These are phyloP conservation scores for Phascolomyces articulosus DNA, from an alignment of 371 early-diverging fungal genomes.

Conservation along the genomic window DNA sequence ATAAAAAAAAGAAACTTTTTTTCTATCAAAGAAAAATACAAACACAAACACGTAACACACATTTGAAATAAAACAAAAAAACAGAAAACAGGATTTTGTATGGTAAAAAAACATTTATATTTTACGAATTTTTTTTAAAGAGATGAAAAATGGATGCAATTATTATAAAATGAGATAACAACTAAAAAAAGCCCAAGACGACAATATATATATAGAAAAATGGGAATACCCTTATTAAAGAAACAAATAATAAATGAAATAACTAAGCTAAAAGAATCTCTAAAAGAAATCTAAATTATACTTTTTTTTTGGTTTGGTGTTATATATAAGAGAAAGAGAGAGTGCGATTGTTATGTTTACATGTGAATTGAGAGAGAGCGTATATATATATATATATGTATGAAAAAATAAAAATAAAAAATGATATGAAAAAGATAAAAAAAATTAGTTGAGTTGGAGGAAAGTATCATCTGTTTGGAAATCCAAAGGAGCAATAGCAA, in stretches of 20 bases:
- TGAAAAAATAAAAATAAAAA: not conserved
- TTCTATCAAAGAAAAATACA: not conserved
- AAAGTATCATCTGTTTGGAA: conserved; percentile 12
- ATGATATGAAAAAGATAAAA: not conserved
- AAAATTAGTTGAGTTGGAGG: conserved; percentile 12
- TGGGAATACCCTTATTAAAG: not conserved
- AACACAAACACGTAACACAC: not conserved
- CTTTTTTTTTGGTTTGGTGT: too few species aligned
- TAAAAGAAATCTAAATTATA: too few species aligned
- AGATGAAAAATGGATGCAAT: not conserved
- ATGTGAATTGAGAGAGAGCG: too few species aligned
- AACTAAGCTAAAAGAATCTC: too few species aligned
- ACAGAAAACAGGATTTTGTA: conserved; percentile 1
- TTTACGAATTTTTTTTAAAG: not conserved
- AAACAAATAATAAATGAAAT: too few species aligned
- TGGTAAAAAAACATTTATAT: not conserved
- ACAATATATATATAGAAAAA: not conserved
- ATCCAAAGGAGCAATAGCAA: conserved; percentile 5
- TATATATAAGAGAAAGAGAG: too few species aligned
- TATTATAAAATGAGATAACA: too few species aligned
- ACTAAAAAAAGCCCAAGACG: too few species aligned
- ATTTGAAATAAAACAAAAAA: not conserved
- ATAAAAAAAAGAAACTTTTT: not conserved
- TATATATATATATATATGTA: too few species aligned
- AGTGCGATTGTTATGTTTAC: not conserved